Evolutionary conservation across 192 early-diverging fungal species (phyloP).

Genomic region (Pecoramyces ruminantium): DNA sequence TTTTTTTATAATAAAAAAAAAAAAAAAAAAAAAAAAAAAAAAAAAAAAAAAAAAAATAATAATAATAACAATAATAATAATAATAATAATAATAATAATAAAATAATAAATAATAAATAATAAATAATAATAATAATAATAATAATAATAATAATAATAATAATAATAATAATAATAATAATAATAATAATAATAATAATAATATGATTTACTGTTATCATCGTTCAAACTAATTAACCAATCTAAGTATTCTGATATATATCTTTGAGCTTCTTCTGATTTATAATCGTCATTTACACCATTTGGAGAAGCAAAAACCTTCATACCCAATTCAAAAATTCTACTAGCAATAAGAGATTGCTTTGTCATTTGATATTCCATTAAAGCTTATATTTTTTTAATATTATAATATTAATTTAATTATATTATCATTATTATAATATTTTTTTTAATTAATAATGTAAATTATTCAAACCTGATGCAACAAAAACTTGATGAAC

Average conservation of each 20-base stretch:
- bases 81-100: no score
- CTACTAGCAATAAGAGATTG: constrained; percentile 64
- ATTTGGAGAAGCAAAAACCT: constrained; percentile 49
- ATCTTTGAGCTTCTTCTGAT: constrained; percentile 8
- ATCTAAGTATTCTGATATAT: constrained; percentile 65
- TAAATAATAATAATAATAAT: no score
- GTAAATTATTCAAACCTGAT: constrained; percentile 20
- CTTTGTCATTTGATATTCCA: constrained; percentile 87
- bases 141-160: no score
- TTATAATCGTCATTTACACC: constrained; percentile 13
- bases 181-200: no score
- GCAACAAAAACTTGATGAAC: constrained; percentile 81
- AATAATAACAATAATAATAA: no score
- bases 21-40: no score
- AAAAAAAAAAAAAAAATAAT: no score
- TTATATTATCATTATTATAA: background rate
- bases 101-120: no score
- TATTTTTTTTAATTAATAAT: no score
- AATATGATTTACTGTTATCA: constrained; percentile 50
- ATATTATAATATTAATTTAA: background rate
- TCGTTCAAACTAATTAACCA: constrained; percentile 80
- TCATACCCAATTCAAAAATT: constrained; percentile 79
- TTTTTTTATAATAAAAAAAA: no score
- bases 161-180: no score
- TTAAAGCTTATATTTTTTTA: constrained; percentile 40